Evolutionary conservation across 305 asterid species (phyloP), one percentile per base, ranked within the genome.

Genomic region (Fraxinus sp.): DNA sequence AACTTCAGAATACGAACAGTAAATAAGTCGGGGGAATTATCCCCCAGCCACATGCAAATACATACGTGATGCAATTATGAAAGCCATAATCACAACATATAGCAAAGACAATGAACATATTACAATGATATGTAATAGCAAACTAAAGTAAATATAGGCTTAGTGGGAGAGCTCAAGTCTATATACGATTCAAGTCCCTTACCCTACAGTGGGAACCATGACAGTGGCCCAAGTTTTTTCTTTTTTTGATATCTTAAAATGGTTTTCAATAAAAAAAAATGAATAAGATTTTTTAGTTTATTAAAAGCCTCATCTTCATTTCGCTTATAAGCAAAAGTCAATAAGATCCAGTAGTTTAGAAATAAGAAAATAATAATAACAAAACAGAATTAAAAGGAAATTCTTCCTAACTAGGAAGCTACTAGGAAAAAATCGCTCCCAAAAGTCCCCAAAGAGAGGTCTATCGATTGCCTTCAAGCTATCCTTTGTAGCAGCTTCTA

Each of bases 391-490:
- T 11, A 52, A 81, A 11, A 20, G 2, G 62, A 39, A 84, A 71
- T 70, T 62, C 77, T 41, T 41, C 77, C 35, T 55, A 55, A 76
- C 70, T 41, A 79, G 75, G 18, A 79, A 83, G 74, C 36, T 64
- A 86, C 97, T 91, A 83, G 91, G 98, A 36, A 89, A 85, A 87
- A 96, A 96, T 79, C 98, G 93, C 90, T 96, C 98, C 99, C 99
- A 96, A 85, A 96, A 96, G 90, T 96, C 98, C 52, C 96, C 93
- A 89, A 96, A 94, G 75, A 96, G 94, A 36, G 98, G 98, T 82
- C 98, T 91, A 83, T 96, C 99, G 75, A 96, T 94, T 79, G 98
- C 98, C 93, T 96, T 96, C 93, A 96, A 87, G 93, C 95, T 93
- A 57, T 96, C 99, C 88, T 94, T 96, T 41, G 98, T 94, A 70